Percentiles rank a stretch among this genome's conserved stretches.
Evolutionary conservation across 768 basidiomycete species (phyloP).

Genomic region (Tylopilus sp.): DNA sequence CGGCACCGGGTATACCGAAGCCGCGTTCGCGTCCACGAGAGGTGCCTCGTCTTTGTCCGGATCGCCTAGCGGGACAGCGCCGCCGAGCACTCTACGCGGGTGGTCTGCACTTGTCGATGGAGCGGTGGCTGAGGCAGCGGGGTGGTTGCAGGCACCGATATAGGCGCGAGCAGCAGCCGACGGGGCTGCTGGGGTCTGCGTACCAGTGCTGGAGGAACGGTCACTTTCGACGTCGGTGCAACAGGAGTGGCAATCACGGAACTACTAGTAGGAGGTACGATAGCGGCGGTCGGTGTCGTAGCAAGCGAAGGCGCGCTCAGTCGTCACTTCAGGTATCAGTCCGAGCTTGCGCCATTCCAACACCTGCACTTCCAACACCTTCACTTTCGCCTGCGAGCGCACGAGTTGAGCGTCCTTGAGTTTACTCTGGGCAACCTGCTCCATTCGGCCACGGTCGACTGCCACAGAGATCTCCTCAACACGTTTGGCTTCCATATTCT

Average conservation of each 20-base stretch:
- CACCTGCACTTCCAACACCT: conserved; percentile 66
- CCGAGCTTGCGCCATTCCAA: conserved; percentile 54
- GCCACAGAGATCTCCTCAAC: conserved; percentile 60
- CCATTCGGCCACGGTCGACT: conserved; percentile 66
- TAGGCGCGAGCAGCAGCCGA: not conserved
- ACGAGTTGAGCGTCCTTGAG: conserved; percentile 72
- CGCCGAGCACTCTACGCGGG: conserved; percentile 32
- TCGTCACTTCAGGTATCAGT: conserved; percentile 37
- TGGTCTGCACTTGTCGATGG: conserved; percentile 26
- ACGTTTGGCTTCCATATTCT: conserved; percentile 44
- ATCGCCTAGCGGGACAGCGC: conserved; percentile 26
- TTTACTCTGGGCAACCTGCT: conserved; percentile 56
- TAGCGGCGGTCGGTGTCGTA: conserved; percentile 6
- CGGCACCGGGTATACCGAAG: conserved; percentile 30
- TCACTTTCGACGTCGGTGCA: conserved; percentile 23
- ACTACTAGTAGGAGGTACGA: conserved; percentile 6
- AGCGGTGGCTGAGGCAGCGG: conserved; percentile 16
- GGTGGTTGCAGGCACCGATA: conserved; percentile 14
- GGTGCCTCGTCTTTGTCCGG: conserved; percentile 36
- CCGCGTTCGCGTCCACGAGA: conserved; percentile 31
- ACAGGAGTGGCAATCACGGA: conserved; percentile 21
- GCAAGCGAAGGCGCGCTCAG: conserved; percentile 24
- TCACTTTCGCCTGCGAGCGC: conserved; percentile 55
- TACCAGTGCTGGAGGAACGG: conserved; percentile 4
- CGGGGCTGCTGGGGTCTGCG: conserved; percentile 3